Evolutionary conservation across 2,329 filamentous ascomycete genomes (phyloP).

Genomic region (Nigrograna mackinnonii): DNA sequence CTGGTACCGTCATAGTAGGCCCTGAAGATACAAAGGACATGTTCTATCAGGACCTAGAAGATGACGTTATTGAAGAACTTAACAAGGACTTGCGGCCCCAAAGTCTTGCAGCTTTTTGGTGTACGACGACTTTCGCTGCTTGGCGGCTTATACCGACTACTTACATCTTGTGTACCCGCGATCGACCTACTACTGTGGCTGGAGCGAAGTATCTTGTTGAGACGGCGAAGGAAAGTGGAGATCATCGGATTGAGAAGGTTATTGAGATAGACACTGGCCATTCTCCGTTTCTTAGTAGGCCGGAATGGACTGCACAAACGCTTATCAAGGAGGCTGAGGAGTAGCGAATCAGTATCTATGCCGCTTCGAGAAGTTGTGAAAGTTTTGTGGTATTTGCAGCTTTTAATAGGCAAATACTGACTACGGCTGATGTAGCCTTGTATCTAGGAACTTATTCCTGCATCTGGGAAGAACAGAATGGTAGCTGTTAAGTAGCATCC

Average conservation of each 20-base stretch:
- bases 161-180: constrained; percentile 7
- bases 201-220: constrained; percentile 10
- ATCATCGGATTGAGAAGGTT: constrained; percentile 10
- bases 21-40: constrained; percentile 8
- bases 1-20: background rate
- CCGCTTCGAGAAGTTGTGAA: no score
- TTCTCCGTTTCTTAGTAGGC: constrained; percentile 8
- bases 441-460: no score
- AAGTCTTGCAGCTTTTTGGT: constrained; percentile 11
- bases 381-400: no score
- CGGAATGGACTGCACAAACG: constrained; percentile 12
- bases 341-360: no score
- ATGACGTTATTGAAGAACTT: constrained; percentile 2
- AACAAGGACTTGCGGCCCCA: constrained; percentile 8
- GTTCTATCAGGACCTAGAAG: constrained; percentile 12
- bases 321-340: constrained; percentile 10
- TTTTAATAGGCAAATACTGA: no score
- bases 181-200: constrained; percentile 10
- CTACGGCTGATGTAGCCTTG: no score
- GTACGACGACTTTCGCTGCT: constrained; percentile 14
- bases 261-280: constrained; percentile 11
- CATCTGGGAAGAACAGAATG: no score
- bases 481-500: no score
- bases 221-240: constrained; percentile 5
- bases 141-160: constrained; percentile 16